A percentile compares a stretch with the other conserved stretches of the same genome.
Evolutionary conservation across 1,139 yeast genomes (phyloP).

Genomic region (Yamadazyma atlantica): DNA sequence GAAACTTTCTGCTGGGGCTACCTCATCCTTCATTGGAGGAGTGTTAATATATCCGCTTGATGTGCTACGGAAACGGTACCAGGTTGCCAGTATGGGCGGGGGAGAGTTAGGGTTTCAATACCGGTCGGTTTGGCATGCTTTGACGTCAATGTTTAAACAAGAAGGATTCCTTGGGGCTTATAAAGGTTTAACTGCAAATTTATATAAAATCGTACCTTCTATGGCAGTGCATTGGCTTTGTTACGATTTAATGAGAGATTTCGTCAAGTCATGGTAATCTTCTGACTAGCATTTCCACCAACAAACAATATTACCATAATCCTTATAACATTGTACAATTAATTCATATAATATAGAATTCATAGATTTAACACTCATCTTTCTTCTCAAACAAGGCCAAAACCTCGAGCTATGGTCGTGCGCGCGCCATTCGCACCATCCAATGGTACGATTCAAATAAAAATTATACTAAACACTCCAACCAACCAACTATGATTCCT

Average conservation of each 20-base stretch:
- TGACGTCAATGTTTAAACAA: constrained; percentile 59
- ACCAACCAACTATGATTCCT: constrained; percentile 48
- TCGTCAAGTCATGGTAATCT: constrained; percentile 33
- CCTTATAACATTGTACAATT: not conserved
- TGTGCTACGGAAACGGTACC: constrained; percentile 82
- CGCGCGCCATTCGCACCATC: constrained; percentile 3
- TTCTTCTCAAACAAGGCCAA: too few species aligned
- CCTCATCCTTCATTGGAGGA: constrained; percentile 70
- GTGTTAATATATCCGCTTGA: constrained; percentile 89
- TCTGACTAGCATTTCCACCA: constrained; percentile 1
- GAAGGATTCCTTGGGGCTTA: constrained; percentile 86
- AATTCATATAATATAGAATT: too few species aligned
- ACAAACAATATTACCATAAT: not conserved
- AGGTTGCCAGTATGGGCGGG: constrained; percentile 82
- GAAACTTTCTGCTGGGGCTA: constrained; percentile 78
- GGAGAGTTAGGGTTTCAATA: constrained; percentile 81
- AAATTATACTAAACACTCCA: constrained; percentile 1
- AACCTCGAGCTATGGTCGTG: too few species aligned
- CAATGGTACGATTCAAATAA: constrained; percentile 13
- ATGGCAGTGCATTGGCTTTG: constrained; percentile 95
- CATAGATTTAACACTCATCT: too few species aligned
- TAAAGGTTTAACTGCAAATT: constrained; percentile 84
- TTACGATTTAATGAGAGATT: constrained; percentile 64
- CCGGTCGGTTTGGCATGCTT: constrained; percentile 68
- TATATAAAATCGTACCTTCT: constrained; percentile 88